Evolutionary conservation across 2,329 filamentous ascomycete species (phyloP).

Genomic region (Emergomyces orientalis): DNA sequence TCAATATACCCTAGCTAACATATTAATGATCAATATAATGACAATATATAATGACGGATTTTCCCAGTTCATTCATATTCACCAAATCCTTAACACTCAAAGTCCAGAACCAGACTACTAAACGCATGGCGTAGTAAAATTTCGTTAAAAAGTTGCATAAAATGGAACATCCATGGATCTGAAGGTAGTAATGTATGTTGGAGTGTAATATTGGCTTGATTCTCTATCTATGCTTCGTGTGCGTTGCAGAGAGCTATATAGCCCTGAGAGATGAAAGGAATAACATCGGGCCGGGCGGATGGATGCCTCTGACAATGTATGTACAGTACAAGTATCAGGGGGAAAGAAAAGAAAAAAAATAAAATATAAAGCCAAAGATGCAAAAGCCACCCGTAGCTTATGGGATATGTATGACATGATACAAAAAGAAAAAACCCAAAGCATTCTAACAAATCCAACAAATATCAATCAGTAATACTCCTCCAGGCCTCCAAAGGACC

Average conservation of each 20-base stretch:
- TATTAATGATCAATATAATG: background rate
- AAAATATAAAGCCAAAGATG: background rate
- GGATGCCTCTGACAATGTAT: too few relatives aligned
- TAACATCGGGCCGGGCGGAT: too few relatives aligned
- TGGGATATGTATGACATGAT: background rate
- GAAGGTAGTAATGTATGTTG: background rate
- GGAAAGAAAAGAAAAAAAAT: background rate
- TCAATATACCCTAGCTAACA: background rate
- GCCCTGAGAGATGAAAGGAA: too few relatives aligned
- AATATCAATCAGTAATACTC: slow-evolving; percentile 33
- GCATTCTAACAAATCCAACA: background rate
- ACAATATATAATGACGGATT: background rate
- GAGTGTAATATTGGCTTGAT: too few relatives aligned
- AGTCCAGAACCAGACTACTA: background rate
- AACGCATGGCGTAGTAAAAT: background rate
- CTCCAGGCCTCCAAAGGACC: slow-evolving; percentile 36
- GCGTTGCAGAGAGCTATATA: too few relatives aligned
- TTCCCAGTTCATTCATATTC: background rate
- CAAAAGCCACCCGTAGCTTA: background rate
- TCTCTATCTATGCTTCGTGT: too few relatives aligned
- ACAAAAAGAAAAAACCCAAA: background rate
- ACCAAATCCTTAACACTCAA: background rate
- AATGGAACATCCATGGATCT: background rate
- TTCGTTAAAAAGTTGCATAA: background rate
- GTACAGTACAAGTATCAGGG: background rate